Evolutionary conservation across 345 rosid genomes (phyloP).

Genomic region (Sonneratia caseolaris): DNA sequence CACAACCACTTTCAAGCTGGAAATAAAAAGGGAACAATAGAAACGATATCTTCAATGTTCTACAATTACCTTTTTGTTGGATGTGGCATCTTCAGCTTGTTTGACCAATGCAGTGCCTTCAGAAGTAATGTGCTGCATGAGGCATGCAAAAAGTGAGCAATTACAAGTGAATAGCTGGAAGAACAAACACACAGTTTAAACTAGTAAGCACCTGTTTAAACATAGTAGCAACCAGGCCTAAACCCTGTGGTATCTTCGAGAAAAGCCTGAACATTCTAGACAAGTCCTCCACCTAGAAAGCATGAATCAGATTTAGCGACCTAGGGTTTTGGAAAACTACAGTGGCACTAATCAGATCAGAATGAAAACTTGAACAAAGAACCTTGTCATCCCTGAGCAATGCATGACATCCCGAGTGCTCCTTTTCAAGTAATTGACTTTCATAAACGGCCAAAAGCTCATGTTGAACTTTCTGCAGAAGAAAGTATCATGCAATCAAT

Average conservation of each 20-base stretch:
- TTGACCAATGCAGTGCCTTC: constrained; percentile 61
- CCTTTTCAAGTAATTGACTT: constrained; percentile 43
- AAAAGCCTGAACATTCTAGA: constrained; percentile 70
- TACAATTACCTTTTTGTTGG: constrained; percentile 28
- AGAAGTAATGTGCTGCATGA: constrained; percentile 49
- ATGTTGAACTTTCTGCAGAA: constrained; percentile 44
- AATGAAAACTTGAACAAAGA: constrained; percentile 6
- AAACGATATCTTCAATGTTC: neutral
- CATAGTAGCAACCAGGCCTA: constrained; percentile 47
- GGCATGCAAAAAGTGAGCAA: neutral
- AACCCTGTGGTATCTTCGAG: constrained; percentile 38
- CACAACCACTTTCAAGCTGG: neutral
- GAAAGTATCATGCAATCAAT: neutral
- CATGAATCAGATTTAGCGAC: neutral
- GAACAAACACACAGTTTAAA: neutral
- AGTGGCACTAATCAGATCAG: constrained; percentile 5
- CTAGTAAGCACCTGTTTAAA: constrained; percentile 42
- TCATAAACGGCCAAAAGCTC: constrained; percentile 37
- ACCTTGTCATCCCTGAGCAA: constrained; percentile 77
- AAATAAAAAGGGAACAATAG: neutral
- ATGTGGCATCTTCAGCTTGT: constrained; percentile 66
- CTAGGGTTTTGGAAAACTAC: neutral
- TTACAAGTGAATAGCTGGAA: neutral
- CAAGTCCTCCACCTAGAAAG: constrained; percentile 53
- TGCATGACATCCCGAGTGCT: constrained; percentile 51